A percentile compares a stretch with the other conserved stretches of the same genome.
Evolutionary conservation across 2,329 filamentous ascomycete species (phyloP).

Genomic region (Westerdykella sp.): DNA sequence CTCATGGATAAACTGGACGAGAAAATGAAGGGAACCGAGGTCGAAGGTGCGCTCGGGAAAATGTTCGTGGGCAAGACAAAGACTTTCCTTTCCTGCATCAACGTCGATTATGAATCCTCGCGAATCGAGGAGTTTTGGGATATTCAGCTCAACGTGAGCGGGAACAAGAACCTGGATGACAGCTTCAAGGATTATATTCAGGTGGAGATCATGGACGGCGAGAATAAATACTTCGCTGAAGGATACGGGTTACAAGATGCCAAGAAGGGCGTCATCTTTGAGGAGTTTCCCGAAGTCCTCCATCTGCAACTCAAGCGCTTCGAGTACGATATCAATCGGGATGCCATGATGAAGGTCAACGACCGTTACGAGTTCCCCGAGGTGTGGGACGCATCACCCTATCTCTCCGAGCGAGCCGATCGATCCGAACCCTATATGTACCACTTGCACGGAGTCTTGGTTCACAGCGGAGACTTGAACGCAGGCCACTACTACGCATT

Average conservation of each 20-base stretch:
- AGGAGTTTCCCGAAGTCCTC: constrained; percentile 86
- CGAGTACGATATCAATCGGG: constrained; percentile 92
- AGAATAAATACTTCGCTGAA: constrained; percentile 96
- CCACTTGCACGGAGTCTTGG: constrained; percentile 87
- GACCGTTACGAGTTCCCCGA: constrained; percentile 88
- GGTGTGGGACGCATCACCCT: constrained; percentile 75
- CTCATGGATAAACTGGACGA: constrained; percentile 96
- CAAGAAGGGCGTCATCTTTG: constrained; percentile 96
- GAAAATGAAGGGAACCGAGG: constrained; percentile 94
- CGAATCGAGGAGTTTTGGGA: constrained; percentile 98
- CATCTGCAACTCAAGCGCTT: constrained; percentile 96
- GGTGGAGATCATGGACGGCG: constrained; percentile 92
- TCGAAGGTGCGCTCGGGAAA: constrained; percentile 78
- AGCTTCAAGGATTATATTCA: constrained; percentile 96
- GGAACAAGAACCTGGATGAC: constrained; percentile 85
- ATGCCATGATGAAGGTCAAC: constrained; percentile 99
- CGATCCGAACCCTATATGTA: constrained; percentile 86
- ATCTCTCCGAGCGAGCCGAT: constrained; percentile 79
- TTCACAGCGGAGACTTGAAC: constrained; percentile 94
- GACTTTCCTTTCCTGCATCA: constrained; percentile 97
- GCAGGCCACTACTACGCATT: constrained; percentile 98
- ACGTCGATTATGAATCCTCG: constrained; percentile 95
- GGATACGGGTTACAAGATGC: constrained; percentile 91
- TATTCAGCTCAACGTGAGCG: constrained; percentile 91
- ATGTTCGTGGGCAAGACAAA: constrained; percentile 98